Percentiles rank a stretch among this genome's conserved stretches.
These are phyloP conservation scores for Cladosporium sp. DNA, from an alignment of 2,329 filamentous ascomycete genomes.

Conservation along the genomic window DNA sequence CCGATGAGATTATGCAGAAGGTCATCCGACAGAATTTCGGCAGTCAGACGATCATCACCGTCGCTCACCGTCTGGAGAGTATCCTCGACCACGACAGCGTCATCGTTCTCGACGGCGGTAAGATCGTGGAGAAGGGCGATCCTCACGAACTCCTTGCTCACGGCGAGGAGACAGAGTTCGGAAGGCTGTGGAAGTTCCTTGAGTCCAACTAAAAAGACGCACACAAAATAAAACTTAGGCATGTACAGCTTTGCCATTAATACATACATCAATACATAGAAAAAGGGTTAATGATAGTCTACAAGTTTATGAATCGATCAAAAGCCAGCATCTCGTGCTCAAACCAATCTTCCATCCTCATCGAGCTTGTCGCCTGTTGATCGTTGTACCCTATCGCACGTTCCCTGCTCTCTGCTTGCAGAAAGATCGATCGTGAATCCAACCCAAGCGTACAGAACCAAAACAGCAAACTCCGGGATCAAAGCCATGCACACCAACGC, in stretches of 20 bases:
- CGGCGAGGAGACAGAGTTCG: conserved; percentile 9
- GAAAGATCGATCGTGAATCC: neutral
- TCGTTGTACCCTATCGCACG: no score
- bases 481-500: conserved; percentile 6
- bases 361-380: no score
- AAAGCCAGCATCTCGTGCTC: no score
- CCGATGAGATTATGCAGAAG: conserved; percentile 54
- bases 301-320: no score
- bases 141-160: conserved; percentile 21
- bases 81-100: conserved; percentile 52
- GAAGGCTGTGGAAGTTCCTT: conserved; percentile 11
- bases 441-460: neutral
- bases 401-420: neutral
- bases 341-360: no score
- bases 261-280: no score
- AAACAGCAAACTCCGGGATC: neutral
- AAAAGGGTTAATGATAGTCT: no score
- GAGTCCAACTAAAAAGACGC: neutral
- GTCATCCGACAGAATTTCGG: conserved; percentile 44
- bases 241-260: no score
- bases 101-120: conserved; percentile 47
- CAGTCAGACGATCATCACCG: conserved; percentile 55
- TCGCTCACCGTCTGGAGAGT: conserved; percentile 54
- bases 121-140: conserved; percentile 39
- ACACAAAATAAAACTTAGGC: no score